Evolutionary conservation across 305 asterid species (phyloP), one percentile per base, ranked within the genome.

Genomic region (Plantago lanceolata): DNA sequence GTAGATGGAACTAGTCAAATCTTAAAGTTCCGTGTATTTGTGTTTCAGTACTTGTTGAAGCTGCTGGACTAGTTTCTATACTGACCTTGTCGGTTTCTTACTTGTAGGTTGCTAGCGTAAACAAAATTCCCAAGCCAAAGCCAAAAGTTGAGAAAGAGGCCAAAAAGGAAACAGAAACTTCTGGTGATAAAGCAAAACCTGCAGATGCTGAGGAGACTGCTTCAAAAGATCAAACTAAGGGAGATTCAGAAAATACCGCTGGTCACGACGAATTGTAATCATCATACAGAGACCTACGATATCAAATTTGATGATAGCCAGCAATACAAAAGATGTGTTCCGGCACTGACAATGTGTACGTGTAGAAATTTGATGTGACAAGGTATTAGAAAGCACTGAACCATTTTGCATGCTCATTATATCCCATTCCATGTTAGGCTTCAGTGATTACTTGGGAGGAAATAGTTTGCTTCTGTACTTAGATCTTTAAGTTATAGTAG

Each of bases 61-160:
- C 11, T 33, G 3, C 35, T n/a, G 7, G 7, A 33, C 9, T 5
- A 33, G 40, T 33, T 33, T 33, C 40, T 40, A 2, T 40, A 40
- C 45, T 40, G 45, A 40, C 11, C 14, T 40, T 12, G 45, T 12
- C 8, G 44, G 13, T 43, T 71, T 60, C 29, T 33, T 35, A 24
- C 57, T 40, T 9, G 35, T 64, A 91, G 99, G 96, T 94, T 69
- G 65, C 86, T 53, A 79, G 83, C 24, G 79, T 90, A 48, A 83
- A 88, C 74, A 80, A 78, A 75, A 90, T 94, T 71, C 95, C 99
- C 54, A 94, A 88, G 84, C 97, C 99, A 67, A 92, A 85, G 78
- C 95, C 97, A 5, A 89, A 86, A 64, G 84, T 86, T 26, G 95
- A 91, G 85, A 91, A 92, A 78, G 77, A 81, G 5, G 76, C 62